Evolutionary conservation across 345 rosid species (phyloP), one percentile per base, ranked within the genome.

Genomic region (Fremontodendron californicum): DNA sequence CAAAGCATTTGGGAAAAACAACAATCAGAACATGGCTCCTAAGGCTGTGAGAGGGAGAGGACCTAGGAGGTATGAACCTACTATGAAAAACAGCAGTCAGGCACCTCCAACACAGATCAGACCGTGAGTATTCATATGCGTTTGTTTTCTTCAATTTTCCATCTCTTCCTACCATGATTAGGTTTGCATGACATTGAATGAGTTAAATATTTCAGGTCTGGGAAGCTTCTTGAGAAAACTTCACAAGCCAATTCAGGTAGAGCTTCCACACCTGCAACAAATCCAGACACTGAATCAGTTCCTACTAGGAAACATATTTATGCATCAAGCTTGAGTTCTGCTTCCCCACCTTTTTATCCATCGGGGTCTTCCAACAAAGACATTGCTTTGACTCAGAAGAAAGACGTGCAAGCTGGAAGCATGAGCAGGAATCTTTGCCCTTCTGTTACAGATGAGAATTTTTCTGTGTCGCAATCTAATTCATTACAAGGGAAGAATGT

Each of bases 271-370:
- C 83, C 84, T 48, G 49, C 78, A 45, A 74, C 84, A 75, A 89
- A 79, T 80, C 19, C 75, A 43, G 91, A 87, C 75, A 67, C 85
- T 80, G 89, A 84, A 81, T 62, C 81, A 13, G 80, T 69, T 79
- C 80, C 86, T 73, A 77, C 79, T 45, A 88, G 78, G 86, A 92
- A 82, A 79, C 82, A 88, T 73, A 77, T 82, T 27, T 76, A 82
- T 64, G 92, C 92, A 12, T 95, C 99, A 0, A 89, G 92, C 81
- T 84, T 95, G 87, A 95, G 81, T 84, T 93, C 94, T 82, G 94
- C 97, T 79, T 93, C 99, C 85, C 99, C 97, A 74, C 98, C 99
- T 40, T 95, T 93, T 78, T 93, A 93, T 84, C 99, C 99, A 48
- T 89, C 99, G 8, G 90, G 90, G 45, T 85, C 98, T 68, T 85